Percentiles rank a stretch among this genome's conserved stretches.
Evolutionary conservation across 1,284 basidiomycete genomes (phyloP).

Genomic region (Porogramme epimiltina): DNA sequence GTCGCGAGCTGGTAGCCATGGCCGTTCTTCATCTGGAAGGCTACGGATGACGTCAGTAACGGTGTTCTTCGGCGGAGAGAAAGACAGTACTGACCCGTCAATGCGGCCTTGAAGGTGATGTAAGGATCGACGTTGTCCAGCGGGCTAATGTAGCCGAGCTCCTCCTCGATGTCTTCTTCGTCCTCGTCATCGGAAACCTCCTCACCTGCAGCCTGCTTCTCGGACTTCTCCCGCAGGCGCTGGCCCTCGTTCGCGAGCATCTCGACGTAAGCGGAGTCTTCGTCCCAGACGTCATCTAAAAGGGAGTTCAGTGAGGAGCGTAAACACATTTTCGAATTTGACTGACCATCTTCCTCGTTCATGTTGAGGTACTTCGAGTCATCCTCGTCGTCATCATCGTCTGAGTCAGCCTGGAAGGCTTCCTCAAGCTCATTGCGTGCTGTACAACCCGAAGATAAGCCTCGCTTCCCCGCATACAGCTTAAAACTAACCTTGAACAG

Average conservation of each 20-base stretch:
- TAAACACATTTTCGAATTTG: neutral
- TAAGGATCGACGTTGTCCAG: conserved; percentile 77
- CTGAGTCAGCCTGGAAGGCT: conserved; percentile 54
- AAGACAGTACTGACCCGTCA: conserved; percentile 38
- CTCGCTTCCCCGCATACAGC: conserved; percentile 18
- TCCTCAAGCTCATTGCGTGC: conserved; percentile 71
- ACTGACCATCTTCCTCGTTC: conserved; percentile 71
- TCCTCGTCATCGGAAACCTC: conserved; percentile 52
- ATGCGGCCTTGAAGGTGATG: conserved; percentile 69
- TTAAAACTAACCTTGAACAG: conserved; percentile 61
- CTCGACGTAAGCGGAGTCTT: conserved; percentile 81
- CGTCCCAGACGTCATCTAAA: conserved; percentile 80
- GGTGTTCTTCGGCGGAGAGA: too few relatives aligned
- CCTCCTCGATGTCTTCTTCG: conserved; percentile 69
- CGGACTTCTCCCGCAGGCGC: conserved; percentile 64
- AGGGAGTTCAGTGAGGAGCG: neutral
- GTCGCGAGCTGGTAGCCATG: conserved; percentile 70
- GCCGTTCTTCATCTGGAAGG: conserved; percentile 72
- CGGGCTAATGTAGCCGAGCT: conserved; percentile 79
- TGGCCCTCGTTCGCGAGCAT: conserved; percentile 80
- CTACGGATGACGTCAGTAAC: conserved; percentile 35
- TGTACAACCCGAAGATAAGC: conserved; percentile 25
- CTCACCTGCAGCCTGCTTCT: conserved; percentile 41
- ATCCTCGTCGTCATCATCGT: conserved; percentile 63
- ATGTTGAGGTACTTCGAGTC: conserved; percentile 63